Base-by-base conservation (phyloP, 345 rosid genomes). In the Moricandia arvensis region DNA sequence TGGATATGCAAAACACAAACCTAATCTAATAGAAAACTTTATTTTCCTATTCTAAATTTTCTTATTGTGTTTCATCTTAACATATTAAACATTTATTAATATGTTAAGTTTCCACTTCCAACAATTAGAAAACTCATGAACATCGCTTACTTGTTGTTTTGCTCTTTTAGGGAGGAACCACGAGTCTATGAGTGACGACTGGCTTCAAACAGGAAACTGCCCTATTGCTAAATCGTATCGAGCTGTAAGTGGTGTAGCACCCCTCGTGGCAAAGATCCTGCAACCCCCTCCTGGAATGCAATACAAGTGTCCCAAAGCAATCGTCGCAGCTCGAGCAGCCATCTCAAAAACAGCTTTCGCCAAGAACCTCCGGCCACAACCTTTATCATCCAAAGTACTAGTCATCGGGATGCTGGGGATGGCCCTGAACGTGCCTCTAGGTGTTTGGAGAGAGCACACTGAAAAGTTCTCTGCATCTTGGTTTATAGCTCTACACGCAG, bases 391-490 rank as follows among this genome's bases (percentile, higher is more conserved):
- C 33, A 94, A 94, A 81, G 66, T 94, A 49, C 83, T 94, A 33
- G 96, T 81, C 67, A 90, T 95, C 12, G 97, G 97, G 65, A 74
- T 95, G 86, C 33, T 95, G 53, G 99, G 99, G 67, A 90, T 95
- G 99, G 99, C 99, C 3, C 87, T 87, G 31, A 92, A 95, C 74
- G 88, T 95, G 59, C 97, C 99, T 10, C 73, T 91, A 37, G 99
- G 99, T 21, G 77, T 95, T 55, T 95, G 99, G 99, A 87, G 97
- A 85, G 97, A 91, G 70, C 97, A 94, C 85, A 90, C 98, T 4
- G 73, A 85, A 63, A 91, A 95, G 51, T 91, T 84, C 79, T 95
- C 97, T 0, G 82, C 84, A 9, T 85, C 96, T 61, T 95, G 99
- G 99, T 89, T 95, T 75, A 79, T 83, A 27, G 99, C 99, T 1